Evolutionary conservation across 202 grass and related monocot species (phyloP).

Genomic region (Bolboschoenoplectus hybrid): DNA sequence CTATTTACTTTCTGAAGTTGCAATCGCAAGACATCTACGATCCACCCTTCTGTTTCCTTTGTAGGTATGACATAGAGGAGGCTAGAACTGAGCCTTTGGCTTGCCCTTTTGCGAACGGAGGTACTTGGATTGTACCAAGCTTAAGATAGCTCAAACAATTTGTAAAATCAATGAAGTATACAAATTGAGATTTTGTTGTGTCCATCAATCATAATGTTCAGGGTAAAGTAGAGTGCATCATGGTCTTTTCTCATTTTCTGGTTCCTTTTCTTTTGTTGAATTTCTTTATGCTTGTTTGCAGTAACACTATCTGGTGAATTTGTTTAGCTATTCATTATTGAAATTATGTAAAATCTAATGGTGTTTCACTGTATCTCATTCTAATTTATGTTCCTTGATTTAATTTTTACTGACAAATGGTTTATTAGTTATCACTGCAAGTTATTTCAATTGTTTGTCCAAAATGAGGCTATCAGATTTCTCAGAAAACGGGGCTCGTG

Average conservation of each 20-base stretch:
- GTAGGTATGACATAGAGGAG: slow-evolving; percentile 35
- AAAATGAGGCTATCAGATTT: background rate
- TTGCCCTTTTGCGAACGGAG: slow-evolving; percentile 29
- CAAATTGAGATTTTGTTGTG: background rate
- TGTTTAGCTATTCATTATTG: too few relatives aligned
- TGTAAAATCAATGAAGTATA: background rate
- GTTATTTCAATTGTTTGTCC: too few relatives aligned
- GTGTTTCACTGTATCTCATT: too few relatives aligned
- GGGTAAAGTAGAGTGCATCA: background rate
- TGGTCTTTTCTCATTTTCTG: too few relatives aligned
- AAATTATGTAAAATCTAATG: too few relatives aligned
- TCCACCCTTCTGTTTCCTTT: background rate
- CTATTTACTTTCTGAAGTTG: slow-evolving; percentile 27
- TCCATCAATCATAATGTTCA: background rate
- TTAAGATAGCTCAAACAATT: slow-evolving; percentile 24
- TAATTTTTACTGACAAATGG: too few relatives aligned
- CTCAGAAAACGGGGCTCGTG: background rate
- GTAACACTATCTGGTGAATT: too few relatives aligned
- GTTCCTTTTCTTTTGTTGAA: too few relatives aligned
- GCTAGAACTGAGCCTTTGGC: slow-evolving; percentile 10
- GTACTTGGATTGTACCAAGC: slow-evolving; percentile 41
- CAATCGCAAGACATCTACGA: slow-evolving; percentile 11
- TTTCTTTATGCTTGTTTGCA: too few relatives aligned
- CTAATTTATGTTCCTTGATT: too few relatives aligned
- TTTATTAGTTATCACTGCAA: too few relatives aligned